These are phyloP conservation scores for Fennellomyces sp. DNA, from an alignment of 371 early-diverging fungal species.

Conservation along the genomic window DNA sequence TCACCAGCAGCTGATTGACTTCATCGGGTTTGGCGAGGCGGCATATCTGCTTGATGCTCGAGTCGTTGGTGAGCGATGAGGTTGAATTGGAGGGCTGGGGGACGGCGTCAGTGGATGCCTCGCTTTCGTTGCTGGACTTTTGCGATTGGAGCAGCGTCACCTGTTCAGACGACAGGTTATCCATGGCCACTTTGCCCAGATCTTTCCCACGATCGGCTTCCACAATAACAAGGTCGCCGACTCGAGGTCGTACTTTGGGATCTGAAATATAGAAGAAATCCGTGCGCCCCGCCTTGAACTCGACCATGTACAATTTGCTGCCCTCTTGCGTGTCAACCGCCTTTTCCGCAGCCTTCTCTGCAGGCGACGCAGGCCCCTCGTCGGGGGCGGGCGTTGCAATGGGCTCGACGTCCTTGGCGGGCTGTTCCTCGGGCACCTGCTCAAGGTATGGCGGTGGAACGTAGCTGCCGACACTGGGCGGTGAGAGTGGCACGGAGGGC, in stretches of 20 bases:
- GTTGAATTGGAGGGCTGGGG: background rate
- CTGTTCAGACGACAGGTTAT: constrained; percentile 29
- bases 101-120: background rate
- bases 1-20: constrained; percentile 70
- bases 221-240: constrained; percentile 87
- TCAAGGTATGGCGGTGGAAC: constrained; percentile 13
- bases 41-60: constrained; percentile 62
- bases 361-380: constrained; percentile 59
- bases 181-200: constrained; percentile 85
- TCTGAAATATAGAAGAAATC: constrained; percentile 83
- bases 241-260: constrained; percentile 26
- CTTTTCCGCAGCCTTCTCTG: constrained; percentile 48
- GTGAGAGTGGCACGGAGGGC: background rate
- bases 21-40: constrained; percentile 80
- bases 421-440: constrained; percentile 3
- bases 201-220: constrained; percentile 98
- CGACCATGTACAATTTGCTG: constrained; percentile 72
- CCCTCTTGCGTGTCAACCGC: constrained; percentile 5
- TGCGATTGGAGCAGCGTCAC: constrained; percentile 25
- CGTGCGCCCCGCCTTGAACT: constrained; percentile 91
- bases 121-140: constrained; percentile 18
- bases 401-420: constrained; percentile 1
- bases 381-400: constrained; percentile 3
- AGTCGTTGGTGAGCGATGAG: constrained; percentile 6
- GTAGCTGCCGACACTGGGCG: background rate